A percentile compares a stretch with the other conserved stretches of the same genome.
phyloP scores from a whole-genome alignment of 2,329 filamentous ascomycete genomes.

The Sarocladiaceae sp. region DNA sequence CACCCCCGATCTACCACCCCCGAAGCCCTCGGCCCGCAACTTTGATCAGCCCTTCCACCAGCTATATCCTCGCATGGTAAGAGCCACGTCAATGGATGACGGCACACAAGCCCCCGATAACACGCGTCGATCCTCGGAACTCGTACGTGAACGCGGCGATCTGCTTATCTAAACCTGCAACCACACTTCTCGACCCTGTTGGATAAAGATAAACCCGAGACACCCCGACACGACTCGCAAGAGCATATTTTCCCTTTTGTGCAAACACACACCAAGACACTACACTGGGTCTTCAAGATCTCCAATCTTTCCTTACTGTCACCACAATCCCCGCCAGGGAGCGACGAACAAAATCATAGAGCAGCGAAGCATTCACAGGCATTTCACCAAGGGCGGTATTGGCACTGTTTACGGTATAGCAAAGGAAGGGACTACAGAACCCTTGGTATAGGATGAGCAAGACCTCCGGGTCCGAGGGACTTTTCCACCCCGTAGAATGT shows the following conservation, averaged over 20 bases:
- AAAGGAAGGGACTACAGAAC: no score
- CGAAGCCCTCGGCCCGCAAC: slow-evolving; percentile 3
- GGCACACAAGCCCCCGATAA: not conserved
- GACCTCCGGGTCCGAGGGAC: no score
- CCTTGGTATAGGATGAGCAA: no score
- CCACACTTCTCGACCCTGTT: not conserved
- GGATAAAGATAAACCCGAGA: not conserved
- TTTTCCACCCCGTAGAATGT: no score
- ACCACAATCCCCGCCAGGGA: no score
- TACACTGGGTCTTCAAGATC: no score
- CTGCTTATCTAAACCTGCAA: not conserved
- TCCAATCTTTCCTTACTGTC: not conserved
- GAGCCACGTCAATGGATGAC: not conserved
- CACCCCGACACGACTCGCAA: no score
- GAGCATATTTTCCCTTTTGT: not conserved
- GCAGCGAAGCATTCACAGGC: not conserved
- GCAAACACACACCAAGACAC: no score
- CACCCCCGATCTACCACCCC: slow-evolving; percentile 8
- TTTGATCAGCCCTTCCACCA: slow-evolving; percentile 10
- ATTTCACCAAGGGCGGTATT: not conserved
- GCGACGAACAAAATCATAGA: not conserved
- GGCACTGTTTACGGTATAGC: no score
- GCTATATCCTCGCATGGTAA: not conserved
- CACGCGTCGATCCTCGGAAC: not conserved
- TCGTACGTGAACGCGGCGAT: not conserved